Percentiles rank a stretch among this genome's conserved stretches.
phyloP scores from a whole-genome alignment of 2,329 filamentous ascomycete species.

The Fusarium irregulare region DNA sequence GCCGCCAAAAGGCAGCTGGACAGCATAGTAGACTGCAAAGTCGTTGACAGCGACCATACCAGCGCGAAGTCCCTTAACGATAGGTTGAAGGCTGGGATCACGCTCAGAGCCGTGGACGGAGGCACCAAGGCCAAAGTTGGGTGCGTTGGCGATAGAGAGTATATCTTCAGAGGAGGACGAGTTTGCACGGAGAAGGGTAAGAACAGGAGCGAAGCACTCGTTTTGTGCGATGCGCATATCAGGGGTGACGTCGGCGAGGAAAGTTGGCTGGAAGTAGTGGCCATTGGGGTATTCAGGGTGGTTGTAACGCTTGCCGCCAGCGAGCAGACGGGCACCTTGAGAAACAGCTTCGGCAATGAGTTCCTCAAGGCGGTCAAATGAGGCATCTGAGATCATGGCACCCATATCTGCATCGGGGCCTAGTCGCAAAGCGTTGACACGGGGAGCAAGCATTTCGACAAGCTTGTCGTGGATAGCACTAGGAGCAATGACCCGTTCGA shows the following conservation, averaged over 20 bases:
- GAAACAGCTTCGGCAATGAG: constrained; percentile 82
- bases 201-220: constrained; percentile 93
- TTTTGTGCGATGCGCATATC: constrained; percentile 88
- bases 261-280: constrained; percentile 92
- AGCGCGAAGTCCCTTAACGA: constrained; percentile 76
- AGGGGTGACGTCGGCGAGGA: constrained; percentile 88
- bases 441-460: constrained; percentile 75
- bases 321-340: constrained; percentile 82
- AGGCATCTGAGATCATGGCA: constrained; percentile 84
- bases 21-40: constrained; percentile 92
- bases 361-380: constrained; percentile 79
- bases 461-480: constrained; percentile 81
- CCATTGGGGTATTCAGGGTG: constrained; percentile 82
- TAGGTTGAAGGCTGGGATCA: constrained; percentile 68
- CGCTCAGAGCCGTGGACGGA: constrained; percentile 82
- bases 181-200: constrained; percentile 81
- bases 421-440: constrained; percentile 78
- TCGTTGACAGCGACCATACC: constrained; percentile 98
- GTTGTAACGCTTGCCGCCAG: constrained; percentile 76
- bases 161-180: constrained; percentile 71
- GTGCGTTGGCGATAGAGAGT: constrained; percentile 83
- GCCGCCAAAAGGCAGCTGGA: constrained; percentile 93
- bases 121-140: constrained; percentile 86
- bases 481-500: constrained; percentile 89
- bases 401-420: constrained; percentile 86